These are phyloP conservation scores for Tricholoma furcatifolium DNA, from an alignment of 768 basidiomycete species.

Conservation along the genomic window DNA sequence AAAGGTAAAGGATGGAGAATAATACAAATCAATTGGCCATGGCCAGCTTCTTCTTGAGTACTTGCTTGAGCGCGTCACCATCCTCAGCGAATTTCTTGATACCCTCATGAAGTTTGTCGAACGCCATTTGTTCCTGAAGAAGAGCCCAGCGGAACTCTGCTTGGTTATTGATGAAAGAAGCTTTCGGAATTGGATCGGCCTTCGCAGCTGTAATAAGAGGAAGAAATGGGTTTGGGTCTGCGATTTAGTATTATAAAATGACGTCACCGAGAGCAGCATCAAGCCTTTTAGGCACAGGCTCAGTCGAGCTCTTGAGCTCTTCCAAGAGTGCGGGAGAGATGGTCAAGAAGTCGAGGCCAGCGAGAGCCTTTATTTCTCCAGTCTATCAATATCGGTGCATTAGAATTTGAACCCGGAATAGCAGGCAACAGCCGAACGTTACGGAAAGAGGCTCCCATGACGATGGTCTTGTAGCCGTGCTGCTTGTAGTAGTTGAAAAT, in stretches of 20 bases:
- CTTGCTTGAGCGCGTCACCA: constrained; percentile 81
- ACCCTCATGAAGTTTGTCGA: constrained; percentile 97
- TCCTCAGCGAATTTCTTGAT: constrained; percentile 99
- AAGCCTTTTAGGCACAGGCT: constrained; percentile 82
- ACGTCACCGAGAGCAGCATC: constrained; percentile 58
- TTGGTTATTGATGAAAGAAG: constrained; percentile 87
- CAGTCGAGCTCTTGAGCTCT: constrained; percentile 83
- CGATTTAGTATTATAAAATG: constrained; percentile 5
- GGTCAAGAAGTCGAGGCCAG: constrained; percentile 97
- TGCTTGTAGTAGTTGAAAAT: constrained; percentile 99
- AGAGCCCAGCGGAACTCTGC: constrained; percentile 95
- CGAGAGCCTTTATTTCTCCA: constrained; percentile 92
- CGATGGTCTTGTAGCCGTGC: constrained; percentile 96
- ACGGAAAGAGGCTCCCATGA: constrained; percentile 99
- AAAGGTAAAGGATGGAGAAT: neutral
- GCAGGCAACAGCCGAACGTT: constrained; percentile 57
- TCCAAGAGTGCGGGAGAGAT: constrained; percentile 90
- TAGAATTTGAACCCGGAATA: neutral
- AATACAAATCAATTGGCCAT: constrained; percentile 44
- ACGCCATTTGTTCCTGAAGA: constrained; percentile 95
- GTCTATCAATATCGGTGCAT: constrained; percentile 37
- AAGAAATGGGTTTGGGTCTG: constrained; percentile 2
- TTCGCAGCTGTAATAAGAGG: constrained; percentile 39
- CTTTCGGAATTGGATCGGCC: constrained; percentile 70
- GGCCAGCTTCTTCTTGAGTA: constrained; percentile 69